Base-by-base conservation (phyloP, 192 early-diverging fungal species). In the Coemansia umbellata region DNA sequence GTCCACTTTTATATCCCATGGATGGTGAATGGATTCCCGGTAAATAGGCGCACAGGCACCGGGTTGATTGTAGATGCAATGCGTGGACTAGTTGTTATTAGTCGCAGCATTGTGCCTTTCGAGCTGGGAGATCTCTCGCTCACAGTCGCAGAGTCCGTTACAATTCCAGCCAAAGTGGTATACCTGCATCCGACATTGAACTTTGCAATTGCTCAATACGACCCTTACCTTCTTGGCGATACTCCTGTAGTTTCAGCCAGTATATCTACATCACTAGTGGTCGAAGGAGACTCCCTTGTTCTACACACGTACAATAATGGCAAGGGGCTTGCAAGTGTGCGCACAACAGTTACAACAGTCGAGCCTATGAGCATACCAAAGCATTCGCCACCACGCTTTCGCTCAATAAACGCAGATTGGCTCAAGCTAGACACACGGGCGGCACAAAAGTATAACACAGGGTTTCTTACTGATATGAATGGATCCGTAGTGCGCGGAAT, bases 111-210 rank as follows among this genome's bases (percentile, higher is more conserved):
- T 30, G 88, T 96, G 17, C 88, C 89, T 0, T 83, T 87, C 56
- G 77, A 78, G 28, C 61, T 91, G 36, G 85, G 90, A 21, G 92
- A 94, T 50, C 79, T 93, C 28, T 80, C 82, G 44, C 75, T 96
- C 31, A 92, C 92, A 0, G 87, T 96, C 60, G 90, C 87, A 37
- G 88, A 92, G 58, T 84, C 84, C 14, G 83, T 91, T 24, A 87
- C 90, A 39, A 87, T 96, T 48, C 92, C 91, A 0, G 93, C 83
- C 23, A 82, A 81, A 43, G 63, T 92, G 30, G 45, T 86, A 1
- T 91, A 87, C 52, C 47, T 90, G 24, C 93, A 96, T 50, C 93
- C 92, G 1, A 83, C 84, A 0, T 85, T 91, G 49, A 94, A 92
- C 69, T 87, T 87, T 68, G 82, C 86, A 2, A 69, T 96, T 27